Evolutionary conservation across 2,329 filamentous ascomycete species (phyloP), one percentile per base, ranked within the genome.

Genomic region (Xylariales sp.): DNA sequence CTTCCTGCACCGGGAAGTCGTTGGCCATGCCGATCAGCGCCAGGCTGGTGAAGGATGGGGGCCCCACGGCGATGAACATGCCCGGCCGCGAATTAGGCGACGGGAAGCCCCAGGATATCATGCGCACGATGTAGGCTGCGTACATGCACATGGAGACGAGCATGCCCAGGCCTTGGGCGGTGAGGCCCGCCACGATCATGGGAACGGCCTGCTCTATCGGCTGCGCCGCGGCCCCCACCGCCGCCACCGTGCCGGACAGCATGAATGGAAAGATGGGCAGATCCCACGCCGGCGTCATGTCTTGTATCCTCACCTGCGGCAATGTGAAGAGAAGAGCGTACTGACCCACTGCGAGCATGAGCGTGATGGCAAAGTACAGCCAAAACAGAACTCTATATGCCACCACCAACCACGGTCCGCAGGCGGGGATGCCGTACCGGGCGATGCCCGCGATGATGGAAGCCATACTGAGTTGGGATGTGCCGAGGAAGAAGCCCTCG

Each of bases 41-140:
- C n/a, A 65, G 53, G 17, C 60, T 56, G 1, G 66, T 69, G 49
- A 69, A 70, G 4, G 60, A 52, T 33, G 55, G 52, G 3, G 67
- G 67, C 0, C 72, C 72, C 4, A 75, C 72, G 1, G 68, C 66
- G 14, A 76, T 69, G 46, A 67, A 76, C 70, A 76, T 74, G 6
- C 49, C 55, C 6, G 55, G 52, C 13, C 55, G 48, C 8, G 54
- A 53, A 17, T 54, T 55, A 1, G 63, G 57, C 6, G 57, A 52
- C 1, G 72, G 72, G 5, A 75, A 53, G 1, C 59, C 58, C 40
- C 54, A 56, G 8, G 56, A 59, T 41, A 67, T 65, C 23, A 70
- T 53, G 3, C 64, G 54, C 30, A 55, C 54, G n/a, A 66, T 55
- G 45, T 65, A 69, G 32, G 63, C 53, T 4, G 61, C 54, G 50